These are phyloP conservation scores for Trichoderma sp. DNA, from an alignment of 2,329 filamentous ascomycete genomes.

Conservation along the genomic window DNA sequence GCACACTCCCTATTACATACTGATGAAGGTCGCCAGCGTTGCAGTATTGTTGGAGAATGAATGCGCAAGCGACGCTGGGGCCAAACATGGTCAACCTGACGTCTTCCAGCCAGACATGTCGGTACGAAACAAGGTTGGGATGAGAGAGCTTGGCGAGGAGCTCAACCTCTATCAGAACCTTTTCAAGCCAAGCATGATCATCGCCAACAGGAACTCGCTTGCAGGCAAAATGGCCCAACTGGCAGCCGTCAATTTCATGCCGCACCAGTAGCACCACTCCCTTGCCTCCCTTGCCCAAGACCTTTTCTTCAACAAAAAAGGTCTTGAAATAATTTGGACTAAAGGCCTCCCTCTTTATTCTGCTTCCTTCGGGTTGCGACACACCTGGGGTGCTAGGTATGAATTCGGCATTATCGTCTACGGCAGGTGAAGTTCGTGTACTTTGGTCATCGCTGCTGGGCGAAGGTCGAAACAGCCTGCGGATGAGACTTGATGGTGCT, in stretches of 20 bases:
- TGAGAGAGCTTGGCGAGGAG: constrained; percentile 88
- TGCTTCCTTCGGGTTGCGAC: constrained; percentile 52
- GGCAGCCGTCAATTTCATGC: constrained; percentile 85
- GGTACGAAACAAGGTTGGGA: constrained; percentile 92
- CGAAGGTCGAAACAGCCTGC: constrained; percentile 50
- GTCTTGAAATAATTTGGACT: constrained; percentile 88
- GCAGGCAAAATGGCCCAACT: constrained; percentile 88
- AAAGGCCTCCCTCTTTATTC: constrained; percentile 83
- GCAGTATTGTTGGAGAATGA: constrained; percentile 97
- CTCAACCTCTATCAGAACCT: constrained; percentile 89
- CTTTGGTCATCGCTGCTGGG: constrained; percentile 27
- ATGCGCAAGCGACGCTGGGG: constrained; percentile 88
- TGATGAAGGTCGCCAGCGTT: constrained; percentile 88
- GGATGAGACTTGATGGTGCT: constrained; percentile 51
- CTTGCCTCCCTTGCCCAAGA: constrained; percentile 86
- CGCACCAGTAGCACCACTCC: constrained; percentile 92
- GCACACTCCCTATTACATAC: constrained; percentile 71
- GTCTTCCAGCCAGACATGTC: constrained; percentile 96
- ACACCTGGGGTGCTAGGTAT: constrained; percentile 51
- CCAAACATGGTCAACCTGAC: constrained; percentile 80
- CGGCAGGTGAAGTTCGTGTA: constrained; percentile 22
- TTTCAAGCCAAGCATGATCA: constrained; percentile 92
- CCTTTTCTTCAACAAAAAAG: constrained; percentile 86
- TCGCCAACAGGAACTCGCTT: constrained; percentile 95
- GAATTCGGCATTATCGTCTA: constrained; percentile 44